Evolutionary conservation across 345 rosid genomes (phyloP).

Genomic region (Euphorbia peplus): DNA sequence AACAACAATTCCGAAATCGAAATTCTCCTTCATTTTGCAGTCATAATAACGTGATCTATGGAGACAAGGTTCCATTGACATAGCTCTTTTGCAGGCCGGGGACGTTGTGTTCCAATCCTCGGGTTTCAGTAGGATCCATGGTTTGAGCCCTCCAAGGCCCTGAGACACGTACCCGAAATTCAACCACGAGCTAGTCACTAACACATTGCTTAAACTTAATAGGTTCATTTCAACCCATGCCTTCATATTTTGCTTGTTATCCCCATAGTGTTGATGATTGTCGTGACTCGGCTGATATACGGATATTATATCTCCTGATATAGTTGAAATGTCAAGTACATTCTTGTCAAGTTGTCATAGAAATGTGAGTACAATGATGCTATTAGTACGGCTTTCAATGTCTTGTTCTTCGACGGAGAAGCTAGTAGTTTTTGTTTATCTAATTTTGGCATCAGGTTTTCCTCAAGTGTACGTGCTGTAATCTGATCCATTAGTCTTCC

Average conservation of each 20-base stretch:
- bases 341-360: background rate
- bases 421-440: background rate
- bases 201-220: conserved; percentile 21
- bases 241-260: conserved; percentile 17
- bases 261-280: conserved; percentile 14
- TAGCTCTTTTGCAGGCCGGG: conserved; percentile 9
- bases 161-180: conserved; percentile 29
- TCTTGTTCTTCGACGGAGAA: background rate
- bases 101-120: background rate
- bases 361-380: conserved; percentile 14
- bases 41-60: conserved; percentile 13
- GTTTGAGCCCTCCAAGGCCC: conserved; percentile 20
- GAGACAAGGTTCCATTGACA: conserved; percentile 22
- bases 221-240: conserved; percentile 27
- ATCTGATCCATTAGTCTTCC: conserved; percentile 10
- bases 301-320: conserved; percentile 6
- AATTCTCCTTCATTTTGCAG: background rate
- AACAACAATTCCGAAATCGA: conserved; percentile 1
- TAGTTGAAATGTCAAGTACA: conserved; percentile 13
- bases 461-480: conserved; percentile 1
- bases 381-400: conserved; percentile 12
- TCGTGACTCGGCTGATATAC: conserved; percentile 21
- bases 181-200: conserved; percentile 23
- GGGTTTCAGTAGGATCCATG: conserved; percentile 20
- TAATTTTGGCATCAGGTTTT: conserved; percentile 14